Evolutionary conservation across 75 land plant genomes (phyloP).

Genomic region (Pinus taeda): DNA sequence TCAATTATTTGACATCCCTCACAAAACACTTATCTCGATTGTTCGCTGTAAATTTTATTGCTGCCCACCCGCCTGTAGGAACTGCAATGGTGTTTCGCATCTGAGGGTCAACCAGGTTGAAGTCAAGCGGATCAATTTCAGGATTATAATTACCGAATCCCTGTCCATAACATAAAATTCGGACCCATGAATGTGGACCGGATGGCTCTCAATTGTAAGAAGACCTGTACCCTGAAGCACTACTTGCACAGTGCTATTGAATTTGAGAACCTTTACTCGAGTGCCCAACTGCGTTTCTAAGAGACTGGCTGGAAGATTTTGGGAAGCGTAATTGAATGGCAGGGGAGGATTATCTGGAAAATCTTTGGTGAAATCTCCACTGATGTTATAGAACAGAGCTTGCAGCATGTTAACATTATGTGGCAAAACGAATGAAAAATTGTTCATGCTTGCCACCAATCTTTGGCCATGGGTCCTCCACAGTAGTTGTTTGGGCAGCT

Average conservation of each 20-base stretch:
- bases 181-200: neutral
- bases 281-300: neutral
- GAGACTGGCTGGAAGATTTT: neutral
- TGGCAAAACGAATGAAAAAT: neutral
- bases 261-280: neutral
- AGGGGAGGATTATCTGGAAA: neutral
- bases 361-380: neutral
- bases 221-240: neutral
- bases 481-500: conserved; percentile 5
- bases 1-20: no score
- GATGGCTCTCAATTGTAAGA: conserved; percentile 2
- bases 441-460: neutral
- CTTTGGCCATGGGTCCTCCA: neutral
- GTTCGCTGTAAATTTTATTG: neutral
- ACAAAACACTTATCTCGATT: neutral
- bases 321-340: neutral
- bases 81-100: neutral
- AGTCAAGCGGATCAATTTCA: neutral
- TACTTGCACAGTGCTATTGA: neutral
- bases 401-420: neutral
- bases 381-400: neutral
- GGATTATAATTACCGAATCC: conserved; percentile 4
- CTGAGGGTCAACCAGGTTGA: neutral
- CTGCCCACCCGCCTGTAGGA: conserved; percentile 4
- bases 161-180: neutral